Evolutionary conservation across 2,329 filamentous ascomycete species (phyloP).

Genomic region (Fusarium sp.): DNA sequence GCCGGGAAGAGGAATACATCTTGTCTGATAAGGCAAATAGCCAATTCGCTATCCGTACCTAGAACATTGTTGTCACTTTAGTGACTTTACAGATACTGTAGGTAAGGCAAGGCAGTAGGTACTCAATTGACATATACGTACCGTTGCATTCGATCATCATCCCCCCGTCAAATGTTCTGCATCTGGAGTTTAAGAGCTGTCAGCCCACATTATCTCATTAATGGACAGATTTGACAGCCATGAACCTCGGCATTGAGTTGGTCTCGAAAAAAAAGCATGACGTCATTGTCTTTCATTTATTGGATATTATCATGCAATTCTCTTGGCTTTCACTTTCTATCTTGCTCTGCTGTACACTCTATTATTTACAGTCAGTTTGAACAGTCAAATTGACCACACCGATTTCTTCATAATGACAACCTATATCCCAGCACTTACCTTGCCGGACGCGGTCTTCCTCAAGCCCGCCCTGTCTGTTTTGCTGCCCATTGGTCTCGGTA

Average conservation of each 20-base stretch:
- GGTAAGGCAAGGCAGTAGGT: too few species aligned
- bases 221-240: constrained; percentile 11
- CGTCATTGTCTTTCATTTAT: constrained; percentile 40
- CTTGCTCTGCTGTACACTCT: background rate
- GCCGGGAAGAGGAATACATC: background rate
- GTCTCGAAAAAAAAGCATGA: constrained; percentile 36
- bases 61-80: too few species aligned
- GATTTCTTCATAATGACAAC: constrained; percentile 74
- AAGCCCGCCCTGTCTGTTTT: constrained; percentile 80
- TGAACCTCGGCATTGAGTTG: constrained; percentile 15
- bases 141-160: constrained; percentile 25
- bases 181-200: constrained; percentile 28
- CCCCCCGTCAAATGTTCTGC: constrained; percentile 8
- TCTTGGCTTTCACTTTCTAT: background rate
- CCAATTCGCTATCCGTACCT: constrained; percentile 25
- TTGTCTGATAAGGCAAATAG: constrained; percentile 35
- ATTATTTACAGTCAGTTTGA: background rate
- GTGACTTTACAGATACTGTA: too few species aligned
- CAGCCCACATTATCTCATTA: constrained; percentile 32
- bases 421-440: constrained; percentile 81
- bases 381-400: background rate
- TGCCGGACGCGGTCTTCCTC: constrained; percentile 79
- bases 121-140: too few species aligned
- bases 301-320: constrained; percentile 18
- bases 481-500: constrained; percentile 79